Evolutionary conservation across 306 rosid genomes (phyloP).

Genomic region (Hylodesmum podocarpum): DNA sequence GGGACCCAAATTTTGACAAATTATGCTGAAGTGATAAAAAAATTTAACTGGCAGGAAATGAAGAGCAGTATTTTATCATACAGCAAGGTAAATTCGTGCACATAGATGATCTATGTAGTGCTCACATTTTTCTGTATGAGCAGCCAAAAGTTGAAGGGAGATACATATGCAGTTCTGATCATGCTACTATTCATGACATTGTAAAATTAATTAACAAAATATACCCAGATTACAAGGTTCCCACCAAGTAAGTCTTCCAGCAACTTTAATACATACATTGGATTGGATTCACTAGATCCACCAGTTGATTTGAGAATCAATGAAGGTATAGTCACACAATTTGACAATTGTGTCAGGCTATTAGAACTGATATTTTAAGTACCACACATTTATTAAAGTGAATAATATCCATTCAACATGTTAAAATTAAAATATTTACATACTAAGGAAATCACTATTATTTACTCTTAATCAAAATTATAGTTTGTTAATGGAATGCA

Average conservation of each 20-base stretch:
- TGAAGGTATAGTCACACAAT: no score
- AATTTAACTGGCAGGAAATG: no score
- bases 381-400: no score
- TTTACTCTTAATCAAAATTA: no score
- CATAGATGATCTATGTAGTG: constrained; percentile 67
- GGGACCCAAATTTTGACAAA: no score
- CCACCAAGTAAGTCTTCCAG: constrained; percentile 47
- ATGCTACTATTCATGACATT: constrained; percentile 62
- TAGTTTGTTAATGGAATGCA: no score
- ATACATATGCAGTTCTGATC: constrained; percentile 56
- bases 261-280: not conserved
- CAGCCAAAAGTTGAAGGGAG: constrained; percentile 65
- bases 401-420: no score
- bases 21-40: not conserved
- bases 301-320: not conserved
- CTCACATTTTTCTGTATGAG: constrained; percentile 64
- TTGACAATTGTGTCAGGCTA: no score
- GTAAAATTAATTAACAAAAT: constrained; percentile 52
- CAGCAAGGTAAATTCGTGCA: constrained; percentile 66
- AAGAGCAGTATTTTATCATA: constrained; percentile 60
- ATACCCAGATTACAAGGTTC: constrained; percentile 55
- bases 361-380: no score
- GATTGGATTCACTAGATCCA: no score
- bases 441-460: no score
- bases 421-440: no score